A percentile compares a stretch with the other conserved stretches of the same genome.
Evolutionary conservation across 345 rosid species (phyloP).

Genomic region (Zanthoxylum bungeanum): DNA sequence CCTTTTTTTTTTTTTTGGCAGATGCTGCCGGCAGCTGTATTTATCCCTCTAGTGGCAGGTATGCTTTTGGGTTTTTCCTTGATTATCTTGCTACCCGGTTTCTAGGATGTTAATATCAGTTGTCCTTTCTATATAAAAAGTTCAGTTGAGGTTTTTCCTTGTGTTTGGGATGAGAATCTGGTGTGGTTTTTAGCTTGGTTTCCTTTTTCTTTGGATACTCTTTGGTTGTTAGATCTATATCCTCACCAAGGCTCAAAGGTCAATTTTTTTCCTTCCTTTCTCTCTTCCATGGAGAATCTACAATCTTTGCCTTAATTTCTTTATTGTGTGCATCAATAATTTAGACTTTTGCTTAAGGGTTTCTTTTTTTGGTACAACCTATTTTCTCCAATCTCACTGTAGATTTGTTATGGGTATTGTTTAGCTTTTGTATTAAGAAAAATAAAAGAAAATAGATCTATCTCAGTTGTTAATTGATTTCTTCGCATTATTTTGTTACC

Average conservation of each 20-base stretch:
- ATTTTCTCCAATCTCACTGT: background rate
- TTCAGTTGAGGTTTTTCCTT: background rate
- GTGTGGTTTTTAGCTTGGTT: too few species aligned
- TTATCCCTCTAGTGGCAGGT: constrained; percentile 64
- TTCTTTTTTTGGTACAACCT: too few species aligned
- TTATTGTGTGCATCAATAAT: background rate
- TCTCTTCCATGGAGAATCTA: background rate
- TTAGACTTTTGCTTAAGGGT: background rate
- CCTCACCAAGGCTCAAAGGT: background rate
- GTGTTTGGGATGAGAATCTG: background rate
- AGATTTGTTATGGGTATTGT: too few species aligned
- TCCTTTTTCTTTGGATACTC: background rate
- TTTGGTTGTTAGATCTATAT: background rate
- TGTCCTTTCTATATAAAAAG: background rate
- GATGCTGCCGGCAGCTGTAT: constrained; percentile 47
- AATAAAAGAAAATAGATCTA: too few species aligned
- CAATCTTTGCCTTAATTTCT: background rate
- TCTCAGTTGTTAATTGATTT: too few species aligned
- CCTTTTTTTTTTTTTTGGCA: constrained; percentile 34
- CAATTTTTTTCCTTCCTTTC: background rate
- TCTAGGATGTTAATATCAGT: background rate
- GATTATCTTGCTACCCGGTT: background rate
- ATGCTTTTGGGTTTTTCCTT: constrained; percentile 15
- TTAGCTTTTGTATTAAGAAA: background rate
- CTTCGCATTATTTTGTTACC: too few species aligned